Base-by-base conservation (phyloP, 2,329 filamentous ascomycete genomes). In the Xylariaceae sp. region DNA sequence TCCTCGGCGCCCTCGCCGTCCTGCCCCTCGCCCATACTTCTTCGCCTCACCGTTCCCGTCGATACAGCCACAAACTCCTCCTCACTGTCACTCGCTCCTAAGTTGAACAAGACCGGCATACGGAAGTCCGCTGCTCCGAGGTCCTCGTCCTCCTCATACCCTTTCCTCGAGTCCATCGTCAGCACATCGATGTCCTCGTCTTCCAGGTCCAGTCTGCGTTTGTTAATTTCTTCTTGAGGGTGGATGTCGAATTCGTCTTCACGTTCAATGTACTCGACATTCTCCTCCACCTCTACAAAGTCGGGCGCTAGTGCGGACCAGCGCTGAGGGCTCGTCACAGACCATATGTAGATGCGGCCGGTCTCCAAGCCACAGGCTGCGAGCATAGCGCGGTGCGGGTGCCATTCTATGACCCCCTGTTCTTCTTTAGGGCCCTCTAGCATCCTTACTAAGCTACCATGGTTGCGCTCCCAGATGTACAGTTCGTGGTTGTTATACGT, bases 231-330 rank as follows among this genome's bases (percentile, higher is more conserved):
- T 68, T 96, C 92, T 54, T 92, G 87, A 0, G 91, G 91, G 68
- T 97, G 94, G 53, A 97, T 95, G 70, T 99, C 95, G 64, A 99
- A 99, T 68, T 99, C 94, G 68, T 99, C 94, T 72, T 99, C 94
- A 52, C 84, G 83, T 71, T 99, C 94, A 40, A 95, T 83, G 68
- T 99, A 99, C 69, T 97, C 90, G 19, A 96, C 91, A 63, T 99
- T 99, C 72, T 99, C 94, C 72, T 99, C 94, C 13, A 99, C 91
- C 71, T 99, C 94, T 39, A 86, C 88, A 71, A 99, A 99, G 71
- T 99, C 95, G 0, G 94, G 94, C 5, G 95, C 95, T 29, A 99
- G 80, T 1, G 94, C 92, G 15, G 92, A 96, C 95, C 94, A 99
- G 64, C 94, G 88, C 68, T 99, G 95, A 9, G 94, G 92, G 51